A percentile compares a stretch with the other conserved stretches of the same genome.
phyloP scores from a whole-genome alignment of 1,139 yeast genomes.

The Sporopachydermia cereana region DNA sequence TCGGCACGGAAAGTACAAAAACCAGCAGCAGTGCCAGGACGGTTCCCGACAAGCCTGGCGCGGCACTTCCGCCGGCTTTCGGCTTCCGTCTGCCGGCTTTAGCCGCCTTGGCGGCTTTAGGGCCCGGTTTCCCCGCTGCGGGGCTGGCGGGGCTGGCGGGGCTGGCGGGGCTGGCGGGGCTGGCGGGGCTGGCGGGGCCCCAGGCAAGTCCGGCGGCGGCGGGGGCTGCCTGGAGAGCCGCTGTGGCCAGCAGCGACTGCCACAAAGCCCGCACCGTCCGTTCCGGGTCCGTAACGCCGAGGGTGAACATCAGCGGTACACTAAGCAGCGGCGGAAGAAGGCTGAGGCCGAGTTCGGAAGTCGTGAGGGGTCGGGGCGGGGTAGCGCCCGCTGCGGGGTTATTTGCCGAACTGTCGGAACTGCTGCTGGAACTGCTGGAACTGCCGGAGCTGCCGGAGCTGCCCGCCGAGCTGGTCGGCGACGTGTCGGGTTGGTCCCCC shows the following conservation, averaged over 20 bases:
- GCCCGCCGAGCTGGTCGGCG: slow-evolving; percentile 3
- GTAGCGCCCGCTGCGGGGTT: neutral
- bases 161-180: neutral
- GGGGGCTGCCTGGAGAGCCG: neutral
- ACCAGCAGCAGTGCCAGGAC: slow-evolving; percentile 26
- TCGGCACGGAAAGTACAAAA: slow-evolving; percentile 36
- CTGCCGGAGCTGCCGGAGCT: too few relatives aligned
- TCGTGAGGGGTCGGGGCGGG: neutral
- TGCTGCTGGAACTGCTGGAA: too few relatives aligned
- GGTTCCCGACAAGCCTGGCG: slow-evolving; percentile 14
- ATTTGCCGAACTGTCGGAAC: neutral
- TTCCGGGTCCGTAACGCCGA: neutral
- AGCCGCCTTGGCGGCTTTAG: too few relatives aligned
- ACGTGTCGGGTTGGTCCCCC: neutral
- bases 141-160: neutral
- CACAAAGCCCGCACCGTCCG: neutral
- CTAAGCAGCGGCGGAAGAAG: neutral
- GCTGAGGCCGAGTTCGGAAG: neutral
- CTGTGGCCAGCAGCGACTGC: neutral
- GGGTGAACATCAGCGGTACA: neutral
- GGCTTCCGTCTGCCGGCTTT: too few relatives aligned
- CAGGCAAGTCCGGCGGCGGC: neutral
- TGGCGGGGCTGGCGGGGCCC: neutral
- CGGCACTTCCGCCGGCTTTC: neutral
- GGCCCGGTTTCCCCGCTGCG: neutral